Conservation (phyloP, 768 basidiomycete species). For the Melanogaster broomeanus region DNA sequence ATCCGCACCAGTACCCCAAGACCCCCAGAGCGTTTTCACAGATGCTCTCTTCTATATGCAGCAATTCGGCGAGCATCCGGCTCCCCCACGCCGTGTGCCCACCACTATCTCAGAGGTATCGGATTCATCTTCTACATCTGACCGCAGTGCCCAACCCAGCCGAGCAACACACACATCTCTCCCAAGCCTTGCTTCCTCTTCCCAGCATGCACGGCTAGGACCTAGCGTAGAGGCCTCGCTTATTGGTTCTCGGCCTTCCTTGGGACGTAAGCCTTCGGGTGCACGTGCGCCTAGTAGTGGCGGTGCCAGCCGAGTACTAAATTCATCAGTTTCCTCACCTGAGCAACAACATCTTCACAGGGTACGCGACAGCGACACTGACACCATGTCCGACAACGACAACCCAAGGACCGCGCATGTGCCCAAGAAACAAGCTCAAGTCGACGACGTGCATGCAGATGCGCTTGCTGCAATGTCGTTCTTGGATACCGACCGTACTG, state of each 20-base stretch:
- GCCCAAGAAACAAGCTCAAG: conserved; percentile 21
- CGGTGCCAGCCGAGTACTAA: conserved; percentile 39
- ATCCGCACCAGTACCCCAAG: conserved; percentile 14
- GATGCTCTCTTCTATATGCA: conserved; percentile 75
- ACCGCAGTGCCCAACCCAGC: conserved; percentile 27
- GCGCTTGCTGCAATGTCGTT: conserved; percentile 80
- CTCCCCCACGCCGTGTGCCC: conserved; percentile 39
- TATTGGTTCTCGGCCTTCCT: conserved; percentile 36
- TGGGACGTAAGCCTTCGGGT: conserved; percentile 76
- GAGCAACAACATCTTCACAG: conserved; percentile 30
- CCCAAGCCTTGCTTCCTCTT: conserved; percentile 26
- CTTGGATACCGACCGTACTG: conserved; percentile 47
- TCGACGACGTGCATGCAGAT: conserved; percentile 61
- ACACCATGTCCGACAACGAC: conserved; percentile 35
- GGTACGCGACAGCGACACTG: conserved; percentile 27
- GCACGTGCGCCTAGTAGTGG: conserved; percentile 64
- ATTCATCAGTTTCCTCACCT: conserved; percentile 42
- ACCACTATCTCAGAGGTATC: conserved; percentile 49
- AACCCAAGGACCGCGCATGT: conserved; percentile 4
- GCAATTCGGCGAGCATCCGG: conserved; percentile 43
- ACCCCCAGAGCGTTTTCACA: conserved; percentile 42
- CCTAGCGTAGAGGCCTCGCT: conserved; percentile 34
- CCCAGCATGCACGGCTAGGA: conserved; percentile 21
- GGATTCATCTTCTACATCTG: conserved; percentile 32
- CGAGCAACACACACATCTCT: conserved; percentile 11